Conservation (phyloP, 352 stramenopile genomes). For the Globisporangium spiculum region DNA sequence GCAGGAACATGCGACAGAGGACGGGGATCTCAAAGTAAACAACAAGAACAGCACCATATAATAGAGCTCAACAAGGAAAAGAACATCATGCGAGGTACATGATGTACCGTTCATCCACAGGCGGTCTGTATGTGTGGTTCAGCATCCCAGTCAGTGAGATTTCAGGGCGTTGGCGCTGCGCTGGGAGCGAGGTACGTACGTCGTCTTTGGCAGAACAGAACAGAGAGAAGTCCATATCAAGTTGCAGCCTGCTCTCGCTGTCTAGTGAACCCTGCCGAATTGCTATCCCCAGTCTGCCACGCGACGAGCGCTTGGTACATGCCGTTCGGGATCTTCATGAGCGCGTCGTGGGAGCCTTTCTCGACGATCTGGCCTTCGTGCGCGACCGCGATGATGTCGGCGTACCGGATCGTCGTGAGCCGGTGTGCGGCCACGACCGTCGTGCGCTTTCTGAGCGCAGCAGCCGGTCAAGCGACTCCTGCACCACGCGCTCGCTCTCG, state of each 20-base stretch:
- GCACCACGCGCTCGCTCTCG: constrained; percentile 29
- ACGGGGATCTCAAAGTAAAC: not conserved
- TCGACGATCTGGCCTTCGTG: constrained; percentile 74
- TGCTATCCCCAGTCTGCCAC: constrained; percentile 15
- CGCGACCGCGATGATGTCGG: constrained; percentile 88
- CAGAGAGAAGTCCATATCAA: not conserved
- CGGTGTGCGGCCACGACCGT: constrained; percentile 87
- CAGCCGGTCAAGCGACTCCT: constrained; percentile 48
- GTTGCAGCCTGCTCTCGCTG: not conserved
- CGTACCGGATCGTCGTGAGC: constrained; percentile 79
- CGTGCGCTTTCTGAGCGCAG: constrained; percentile 54
- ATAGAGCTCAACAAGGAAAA: constrained; percentile 18
- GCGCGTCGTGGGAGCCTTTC: constrained; percentile 72
- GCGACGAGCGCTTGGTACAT: constrained; percentile 24
- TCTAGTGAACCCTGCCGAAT: not conserved
- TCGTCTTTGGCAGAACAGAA: not conserved
- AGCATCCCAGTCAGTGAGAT: not conserved
- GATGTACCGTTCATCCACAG: not conserved
- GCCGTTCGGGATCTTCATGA: constrained; percentile 25
- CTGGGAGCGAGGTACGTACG: not conserved
- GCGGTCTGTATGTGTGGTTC: not conserved
- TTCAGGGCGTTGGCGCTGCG: not conserved
- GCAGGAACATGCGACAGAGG: not conserved
- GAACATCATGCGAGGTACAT: not conserved
- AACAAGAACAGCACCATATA: constrained; percentile 16